phyloP scores from a whole-genome alignment of 768 basidiomycete genomes.

The Galerina marginata region DNA sequence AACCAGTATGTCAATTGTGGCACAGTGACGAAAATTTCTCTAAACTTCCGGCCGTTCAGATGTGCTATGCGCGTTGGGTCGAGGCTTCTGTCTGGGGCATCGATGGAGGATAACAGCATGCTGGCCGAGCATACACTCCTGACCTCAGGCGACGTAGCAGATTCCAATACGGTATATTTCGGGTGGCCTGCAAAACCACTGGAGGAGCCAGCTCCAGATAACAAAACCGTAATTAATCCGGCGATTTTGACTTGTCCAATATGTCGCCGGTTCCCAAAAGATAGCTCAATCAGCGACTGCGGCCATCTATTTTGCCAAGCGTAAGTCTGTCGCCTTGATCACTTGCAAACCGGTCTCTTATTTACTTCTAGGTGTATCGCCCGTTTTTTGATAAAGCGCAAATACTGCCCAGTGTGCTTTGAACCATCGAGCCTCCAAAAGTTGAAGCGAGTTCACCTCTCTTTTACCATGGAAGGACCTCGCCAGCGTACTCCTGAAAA shows the following conservation, averaged over 20 bases:
- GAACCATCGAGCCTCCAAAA: constrained; percentile 20
- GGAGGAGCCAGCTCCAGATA: constrained; percentile 13
- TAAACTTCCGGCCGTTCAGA: constrained; percentile 20
- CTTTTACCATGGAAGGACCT: constrained; percentile 14
- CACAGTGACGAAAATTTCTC: not conserved
- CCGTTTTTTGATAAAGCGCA: constrained; percentile 16
- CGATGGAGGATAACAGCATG: constrained; percentile 55
- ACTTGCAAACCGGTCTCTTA: not conserved
- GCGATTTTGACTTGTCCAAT: constrained; percentile 35
- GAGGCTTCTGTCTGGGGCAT: constrained; percentile 52
- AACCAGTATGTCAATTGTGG: constrained; percentile 32
- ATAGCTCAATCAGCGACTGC: constrained; percentile 34
- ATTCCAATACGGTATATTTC: constrained; percentile 41
- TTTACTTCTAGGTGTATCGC: constrained; percentile 24
- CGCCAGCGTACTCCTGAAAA: too few species aligned
- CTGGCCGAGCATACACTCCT: constrained; percentile 53
- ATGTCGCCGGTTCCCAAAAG: constrained; percentile 36
- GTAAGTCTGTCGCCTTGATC: constrained; percentile 11
- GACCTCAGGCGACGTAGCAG: constrained; percentile 52
- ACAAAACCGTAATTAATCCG: constrained; percentile 10
- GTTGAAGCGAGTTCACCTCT: constrained; percentile 26
- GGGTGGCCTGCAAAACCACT: constrained; percentile 49
- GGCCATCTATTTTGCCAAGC: constrained; percentile 36
- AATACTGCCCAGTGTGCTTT: constrained; percentile 30
- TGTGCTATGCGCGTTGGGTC: constrained; percentile 52